These are phyloP conservation scores for Phytophthora podocarpi DNA, from an alignment of 352 stramenopile genomes.

Conservation along the genomic window DNA sequence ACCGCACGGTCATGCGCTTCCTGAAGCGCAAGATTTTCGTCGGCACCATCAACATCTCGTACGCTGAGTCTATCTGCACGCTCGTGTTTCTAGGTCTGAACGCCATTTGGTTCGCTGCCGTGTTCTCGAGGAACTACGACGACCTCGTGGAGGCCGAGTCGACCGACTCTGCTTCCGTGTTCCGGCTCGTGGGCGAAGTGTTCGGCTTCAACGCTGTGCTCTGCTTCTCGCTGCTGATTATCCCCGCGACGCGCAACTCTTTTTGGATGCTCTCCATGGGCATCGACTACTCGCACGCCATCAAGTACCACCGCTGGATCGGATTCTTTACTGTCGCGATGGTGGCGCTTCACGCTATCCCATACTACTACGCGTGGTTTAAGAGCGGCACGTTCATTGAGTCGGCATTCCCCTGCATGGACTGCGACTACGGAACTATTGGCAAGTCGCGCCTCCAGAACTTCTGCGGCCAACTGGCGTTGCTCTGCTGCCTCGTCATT, in stretches of 20 bases:
- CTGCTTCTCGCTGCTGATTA: constrained; percentile 65
- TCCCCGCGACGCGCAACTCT: constrained; percentile 72
- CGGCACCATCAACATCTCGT: constrained; percentile 76
- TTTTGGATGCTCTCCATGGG: constrained; percentile 88
- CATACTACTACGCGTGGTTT: constrained; percentile 80
- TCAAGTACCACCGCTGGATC: constrained; percentile 91
- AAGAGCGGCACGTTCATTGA: constrained; percentile 57
- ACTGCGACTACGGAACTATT: constrained; percentile 72
- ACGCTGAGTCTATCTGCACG: constrained; percentile 72
- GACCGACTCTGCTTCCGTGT: constrained; percentile 45
- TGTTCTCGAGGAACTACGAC: constrained; percentile 74
- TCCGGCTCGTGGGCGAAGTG: constrained; percentile 60
- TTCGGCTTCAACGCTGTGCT: constrained; percentile 82
- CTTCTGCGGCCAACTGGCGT: constrained; percentile 73
- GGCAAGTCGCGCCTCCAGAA: constrained; percentile 74
- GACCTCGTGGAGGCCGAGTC: constrained; percentile 55
- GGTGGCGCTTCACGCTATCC: constrained; percentile 64
- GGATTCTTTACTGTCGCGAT: constrained; percentile 72
- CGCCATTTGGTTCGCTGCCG: constrained; percentile 78
- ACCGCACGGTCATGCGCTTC: constrained; percentile 78
- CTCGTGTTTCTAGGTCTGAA: constrained; percentile 80
- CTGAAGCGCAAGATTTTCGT: constrained; percentile 83
- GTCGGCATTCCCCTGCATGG: constrained; percentile 63
- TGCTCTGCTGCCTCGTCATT: constrained; percentile 78
- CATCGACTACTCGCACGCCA: constrained; percentile 86